These are phyloP conservation scores for Silene vulgaris DNA, from an alignment of 179 eudicot genomes.

Conservation along the genomic window DNA sequence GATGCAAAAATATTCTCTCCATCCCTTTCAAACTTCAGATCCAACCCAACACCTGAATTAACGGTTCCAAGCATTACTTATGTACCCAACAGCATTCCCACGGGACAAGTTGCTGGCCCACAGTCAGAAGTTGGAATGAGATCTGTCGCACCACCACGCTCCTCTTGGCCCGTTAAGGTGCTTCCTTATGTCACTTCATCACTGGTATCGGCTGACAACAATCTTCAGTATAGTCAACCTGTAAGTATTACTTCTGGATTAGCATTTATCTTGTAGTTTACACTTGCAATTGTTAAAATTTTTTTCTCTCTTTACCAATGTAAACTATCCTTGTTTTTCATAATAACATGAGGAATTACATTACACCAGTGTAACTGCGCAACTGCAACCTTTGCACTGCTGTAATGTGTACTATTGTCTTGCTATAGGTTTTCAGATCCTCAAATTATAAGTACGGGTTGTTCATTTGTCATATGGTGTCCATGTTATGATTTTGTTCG, in stretches of 20 bases:
- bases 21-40: constrained; percentile 44
- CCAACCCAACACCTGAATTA: constrained; percentile 48
- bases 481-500: neutral
- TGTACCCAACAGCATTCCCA: constrained; percentile 41
- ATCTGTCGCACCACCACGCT: constrained; percentile 36
- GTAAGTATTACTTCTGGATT: constrained; percentile 38
- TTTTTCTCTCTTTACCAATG: too few species aligned
- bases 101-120: constrained; percentile 40
- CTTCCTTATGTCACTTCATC: constrained; percentile 47
- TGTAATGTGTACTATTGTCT: too few species aligned
- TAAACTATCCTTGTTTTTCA: too few species aligned
- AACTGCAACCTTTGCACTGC: too few species aligned
- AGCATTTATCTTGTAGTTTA: too few species aligned
- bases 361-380: too few species aligned
- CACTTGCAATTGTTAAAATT: too few species aligned
- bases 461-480: constrained; percentile 1
- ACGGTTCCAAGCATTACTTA: constrained; percentile 44
- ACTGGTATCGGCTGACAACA: constrained; percentile 40
- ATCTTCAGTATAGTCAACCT: constrained; percentile 55
- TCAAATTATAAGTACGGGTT: neutral
- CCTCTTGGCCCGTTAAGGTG: constrained; percentile 59
- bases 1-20: constrained; percentile 83
- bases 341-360: too few species aligned
- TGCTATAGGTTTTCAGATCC: too few species aligned
- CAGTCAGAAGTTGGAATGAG: constrained; percentile 58